Evolutionary conservation across 352 stramenopile species (phyloP), one percentile per base, ranked within the genome.

Genomic region (Phytopythium aichiense): DNA sequence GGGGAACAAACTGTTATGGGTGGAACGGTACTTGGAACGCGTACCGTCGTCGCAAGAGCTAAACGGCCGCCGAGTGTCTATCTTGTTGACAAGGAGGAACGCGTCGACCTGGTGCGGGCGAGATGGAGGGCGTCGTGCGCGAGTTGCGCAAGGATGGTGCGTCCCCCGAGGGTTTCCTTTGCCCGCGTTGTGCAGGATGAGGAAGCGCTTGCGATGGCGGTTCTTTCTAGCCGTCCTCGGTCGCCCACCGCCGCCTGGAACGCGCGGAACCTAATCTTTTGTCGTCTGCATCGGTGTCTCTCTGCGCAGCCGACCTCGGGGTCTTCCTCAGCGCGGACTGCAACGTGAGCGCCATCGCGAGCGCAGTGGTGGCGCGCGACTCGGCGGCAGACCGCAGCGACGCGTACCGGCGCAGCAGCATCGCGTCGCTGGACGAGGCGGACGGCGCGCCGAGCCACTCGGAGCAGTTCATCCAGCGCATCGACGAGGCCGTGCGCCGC

Each of bases 291-390:
- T 7, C 18, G 0, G n/a, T 50, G 43, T 16, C 18, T 4, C 50
- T 38, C 7, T 35, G 23, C 64, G 55, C 66, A 95, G 87, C 79
- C 15, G 74, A 93, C 56, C 60, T 95, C 45, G 71, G 79, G 33
- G 79, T 91, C 31, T 95, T 95, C 61, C 67, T 95, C 40, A 67
- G 64, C 50, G 52, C 81, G 12, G 84, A 92, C 20, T 92, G 85
- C 71, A 84, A 88, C 68, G 79, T 89, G 35, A 91, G 76, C 49
- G 76, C 77, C 46, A 89, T 94, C 72, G 86, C 84, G 43, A 94
- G 86, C 61, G 76, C 74, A 31, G 73, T 94, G 40, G 81, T 94
- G 33, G 81, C 78, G 25, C 77, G 77, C 42, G 86, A 93, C 56
- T 84, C 84, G 15, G 68, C 75, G 2, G 73, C 68, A 28, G 38